Evolutionary conservation across 768 basidiomycete species (phyloP), one percentile per base, ranked within the genome.

Genomic region (Pleurotus giganteus): DNA sequence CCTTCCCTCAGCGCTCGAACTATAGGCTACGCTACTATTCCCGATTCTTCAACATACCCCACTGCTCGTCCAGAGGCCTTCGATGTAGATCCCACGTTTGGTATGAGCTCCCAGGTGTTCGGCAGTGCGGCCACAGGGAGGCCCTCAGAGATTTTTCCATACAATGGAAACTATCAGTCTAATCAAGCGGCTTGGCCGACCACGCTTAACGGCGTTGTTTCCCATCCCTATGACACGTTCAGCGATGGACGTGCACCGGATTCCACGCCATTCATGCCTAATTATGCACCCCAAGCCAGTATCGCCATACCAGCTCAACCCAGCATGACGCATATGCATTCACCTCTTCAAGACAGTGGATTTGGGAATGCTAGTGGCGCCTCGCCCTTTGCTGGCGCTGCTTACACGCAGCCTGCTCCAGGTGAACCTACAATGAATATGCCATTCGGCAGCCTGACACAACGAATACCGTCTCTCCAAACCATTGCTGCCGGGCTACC

Each of bases 31-130:
- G 42, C 63, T 27, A 56, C 63, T 28, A 56, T 63, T 28, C 51
- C 65, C 1, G 71, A 70, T 56, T 47, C 62, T 28, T 45, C 66
- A 13, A 57, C 69, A 8, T 73, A 72, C 45, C 50, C 64, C 27
- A 42, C 47, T 26, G 66, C 63, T 55, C 73, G 74, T 36, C 68
- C 74, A 59, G 65, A 68, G 43, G 63, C 69, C 1, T 74, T 76
- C 44, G 63, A 67, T 6, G 49, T 74, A 1, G 80, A 84, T 54
- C 63, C 69, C 24, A 58, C 71, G 17, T 57, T 67, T 15, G 58
- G 56, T 26, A 60, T 64, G 32, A 72, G 74, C 26, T 57, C 65
- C 8, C 27, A 66, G 39, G 60, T 59, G 15, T 74, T 71, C 56
- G 66, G 65, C 17, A 72, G 64, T 57, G 57, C 71, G 17, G 57